Conservation (phyloP, 2,329 filamentous ascomycete genomes). For the Xylaria sp. region DNA sequence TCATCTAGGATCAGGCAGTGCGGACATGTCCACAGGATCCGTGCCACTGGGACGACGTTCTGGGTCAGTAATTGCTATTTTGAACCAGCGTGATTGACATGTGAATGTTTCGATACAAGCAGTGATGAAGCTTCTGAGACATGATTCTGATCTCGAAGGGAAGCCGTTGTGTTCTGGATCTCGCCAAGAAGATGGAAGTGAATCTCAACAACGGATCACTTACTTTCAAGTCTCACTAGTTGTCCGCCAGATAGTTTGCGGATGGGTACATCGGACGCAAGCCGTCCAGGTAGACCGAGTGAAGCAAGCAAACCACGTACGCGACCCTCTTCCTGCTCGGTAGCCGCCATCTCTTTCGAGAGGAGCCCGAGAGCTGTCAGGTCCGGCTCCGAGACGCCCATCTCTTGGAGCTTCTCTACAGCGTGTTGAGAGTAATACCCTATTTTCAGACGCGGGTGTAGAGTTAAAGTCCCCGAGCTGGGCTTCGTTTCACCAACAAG, state of each 20-base stretch:
- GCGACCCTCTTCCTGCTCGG: conserved; percentile 71
- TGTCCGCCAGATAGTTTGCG: conserved; percentile 83
- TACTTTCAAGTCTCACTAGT: conserved; percentile 67
- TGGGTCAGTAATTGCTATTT: conserved; percentile 9
- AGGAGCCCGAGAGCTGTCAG: conserved; percentile 75
- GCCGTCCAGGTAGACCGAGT: conserved; percentile 75
- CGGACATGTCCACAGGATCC: conserved; percentile 74
- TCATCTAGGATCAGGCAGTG: conserved; percentile 83
- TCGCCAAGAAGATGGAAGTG: not conserved
- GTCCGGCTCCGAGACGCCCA: conserved; percentile 60
- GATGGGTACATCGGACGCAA: conserved; percentile 79
- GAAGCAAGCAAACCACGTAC: conserved; percentile 73
- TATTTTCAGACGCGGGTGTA: conserved; percentile 75
- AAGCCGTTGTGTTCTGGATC: not conserved
- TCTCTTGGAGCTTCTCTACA: conserved; percentile 72
- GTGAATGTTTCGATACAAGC: not conserved
- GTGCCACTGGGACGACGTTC: conserved; percentile 61
- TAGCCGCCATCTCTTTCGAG: conserved; percentile 61
- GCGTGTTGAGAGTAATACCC: conserved; percentile 86
- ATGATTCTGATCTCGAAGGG: not conserved
- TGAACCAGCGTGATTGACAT: not conserved
- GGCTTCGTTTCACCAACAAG: conserved; percentile 71
- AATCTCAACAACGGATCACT: not conserved
- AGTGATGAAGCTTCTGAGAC: not conserved
- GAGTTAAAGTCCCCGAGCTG: conserved; percentile 69